A percentile compares a stretch with the other conserved stretches of the same genome.
Evolutionary conservation across 139 green algal species (phyloP).

Genomic region (Desmodesmus armatus): DNA sequence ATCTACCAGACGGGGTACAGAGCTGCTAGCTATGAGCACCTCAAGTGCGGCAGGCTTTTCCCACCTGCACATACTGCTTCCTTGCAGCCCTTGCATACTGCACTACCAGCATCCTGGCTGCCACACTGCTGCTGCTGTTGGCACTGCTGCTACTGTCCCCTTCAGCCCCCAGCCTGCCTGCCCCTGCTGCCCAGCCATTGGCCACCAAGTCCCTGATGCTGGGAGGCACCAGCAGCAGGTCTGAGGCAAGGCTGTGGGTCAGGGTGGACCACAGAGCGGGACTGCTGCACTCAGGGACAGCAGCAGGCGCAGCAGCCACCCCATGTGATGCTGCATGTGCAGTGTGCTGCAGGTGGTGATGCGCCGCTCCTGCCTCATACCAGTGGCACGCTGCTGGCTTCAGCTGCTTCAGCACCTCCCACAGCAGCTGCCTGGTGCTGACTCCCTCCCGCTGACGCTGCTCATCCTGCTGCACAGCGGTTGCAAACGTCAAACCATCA

Average conservation of each 20-base stretch:
- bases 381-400: too few relatives aligned
- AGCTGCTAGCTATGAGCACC: too few relatives aligned
- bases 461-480: too few relatives aligned
- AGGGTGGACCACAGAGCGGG: background rate
- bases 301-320: background rate
- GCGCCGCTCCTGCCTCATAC: too few relatives aligned
- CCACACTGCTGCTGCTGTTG: slow-evolving; percentile 15
- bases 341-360: background rate
- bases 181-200: background rate
- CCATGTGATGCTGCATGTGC: background rate
- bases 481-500: too few relatives aligned
- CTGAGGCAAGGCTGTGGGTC: background rate
- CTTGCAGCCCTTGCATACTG: slow-evolving; percentile 6
- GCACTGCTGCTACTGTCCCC: background rate
- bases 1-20: too few relatives aligned
- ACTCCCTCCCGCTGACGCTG: background rate
- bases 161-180: background rate
- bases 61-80: background rate
- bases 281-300: background rate
- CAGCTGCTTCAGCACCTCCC: background rate
- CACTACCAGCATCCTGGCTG: slow-evolving; percentile 19
- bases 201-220: slow-evolving; percentile 7
- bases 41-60: background rate
- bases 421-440: background rate
- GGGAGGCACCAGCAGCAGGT: slow-evolving; percentile 8